phyloP scores from a whole-genome alignment of 208 protist species.

The Leishmania amazonensis region DNA sequence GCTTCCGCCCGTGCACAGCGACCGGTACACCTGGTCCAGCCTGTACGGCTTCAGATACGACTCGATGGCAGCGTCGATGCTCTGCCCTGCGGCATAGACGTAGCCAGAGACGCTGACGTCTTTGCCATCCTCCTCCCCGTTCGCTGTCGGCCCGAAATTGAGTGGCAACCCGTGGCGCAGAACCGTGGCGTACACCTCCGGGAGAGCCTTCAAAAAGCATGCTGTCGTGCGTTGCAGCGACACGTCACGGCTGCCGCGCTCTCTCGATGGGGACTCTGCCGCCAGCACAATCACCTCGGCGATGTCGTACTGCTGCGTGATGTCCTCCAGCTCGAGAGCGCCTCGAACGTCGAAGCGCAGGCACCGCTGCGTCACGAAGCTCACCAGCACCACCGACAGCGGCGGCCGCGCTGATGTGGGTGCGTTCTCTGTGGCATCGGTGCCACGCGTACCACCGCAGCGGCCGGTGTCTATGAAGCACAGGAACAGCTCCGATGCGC shows the following conservation, averaged over 20 bases:
- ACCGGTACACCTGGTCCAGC: constrained; percentile 57
- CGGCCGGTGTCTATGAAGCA: constrained; percentile 44
- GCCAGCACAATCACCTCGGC: constrained; percentile 71
- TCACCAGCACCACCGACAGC: constrained; percentile 63
- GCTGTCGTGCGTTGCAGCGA: not conserved
- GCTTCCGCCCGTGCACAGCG: constrained; percentile 24
- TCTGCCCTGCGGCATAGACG: constrained; percentile 14
- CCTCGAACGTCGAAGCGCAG: constrained; percentile 28
- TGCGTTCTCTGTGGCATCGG: not conserved
- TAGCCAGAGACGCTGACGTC: constrained; percentile 47
- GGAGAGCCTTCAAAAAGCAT: constrained; percentile 31
- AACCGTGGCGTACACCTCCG: constrained; percentile 40
- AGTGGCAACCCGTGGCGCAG: constrained; percentile 61
- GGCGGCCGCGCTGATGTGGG: not conserved
- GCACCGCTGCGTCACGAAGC: constrained; percentile 72
- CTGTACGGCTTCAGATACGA: constrained; percentile 61
- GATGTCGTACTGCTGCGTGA: constrained; percentile 73
- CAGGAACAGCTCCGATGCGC: constrained; percentile 69
- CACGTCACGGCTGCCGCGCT: not conserved
- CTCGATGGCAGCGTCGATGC: constrained; percentile 46
- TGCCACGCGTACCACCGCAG: not conserved
- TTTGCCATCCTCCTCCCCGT: constrained; percentile 75
- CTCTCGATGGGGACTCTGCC: not conserved
- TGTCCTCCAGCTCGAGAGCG: constrained; percentile 65
- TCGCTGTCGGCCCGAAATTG: constrained; percentile 71